These are phyloP conservation scores for Agroathelia rolfsii DNA, from an alignment of 1,284 basidiomycete genomes.

Conservation along the genomic window DNA sequence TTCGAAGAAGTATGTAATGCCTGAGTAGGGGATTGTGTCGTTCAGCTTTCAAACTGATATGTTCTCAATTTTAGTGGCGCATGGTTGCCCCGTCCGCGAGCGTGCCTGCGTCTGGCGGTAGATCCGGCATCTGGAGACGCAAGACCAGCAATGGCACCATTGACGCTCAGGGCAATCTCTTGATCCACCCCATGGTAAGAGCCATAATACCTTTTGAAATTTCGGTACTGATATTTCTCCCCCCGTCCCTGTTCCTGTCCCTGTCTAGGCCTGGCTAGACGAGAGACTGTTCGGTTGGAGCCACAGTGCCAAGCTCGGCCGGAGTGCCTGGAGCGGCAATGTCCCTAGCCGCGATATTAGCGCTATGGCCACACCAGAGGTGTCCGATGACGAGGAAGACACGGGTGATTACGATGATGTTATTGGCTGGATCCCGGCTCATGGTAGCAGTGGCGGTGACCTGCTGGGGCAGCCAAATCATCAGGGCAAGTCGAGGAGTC, in stretches of 20 bases:
- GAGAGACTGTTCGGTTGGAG: constrained; percentile 92
- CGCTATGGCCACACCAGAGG: constrained; percentile 54
- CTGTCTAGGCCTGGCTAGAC: constrained; percentile 83
- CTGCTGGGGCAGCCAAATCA: constrained; percentile 18
- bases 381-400: constrained; percentile 70
- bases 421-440: constrained; percentile 45
- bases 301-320: constrained; percentile 57
- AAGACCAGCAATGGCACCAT: constrained; percentile 68
- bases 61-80: constrained; percentile 42
- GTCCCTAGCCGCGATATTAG: constrained; percentile 49
- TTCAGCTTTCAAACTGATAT: constrained; percentile 6
- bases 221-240: neutral
- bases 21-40: too few relatives aligned
- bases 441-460: constrained; percentile 22
- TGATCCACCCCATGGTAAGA: constrained; percentile 73
- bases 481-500: constrained; percentile 44
- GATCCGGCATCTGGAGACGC: constrained; percentile 60
- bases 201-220: too few relatives aligned
- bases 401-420: constrained; percentile 75
- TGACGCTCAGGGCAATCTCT: constrained; percentile 68
- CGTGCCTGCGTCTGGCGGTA: constrained; percentile 66
- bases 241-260: neutral
- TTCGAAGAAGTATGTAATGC: constrained; percentile 78
- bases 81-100: constrained; percentile 78
- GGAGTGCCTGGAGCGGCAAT: constrained; percentile 65